Evolutionary conservation across 169 alveolate genomes (phyloP), one percentile per base, ranked within the genome.

Genomic region (Eimeria praecox): DNA sequence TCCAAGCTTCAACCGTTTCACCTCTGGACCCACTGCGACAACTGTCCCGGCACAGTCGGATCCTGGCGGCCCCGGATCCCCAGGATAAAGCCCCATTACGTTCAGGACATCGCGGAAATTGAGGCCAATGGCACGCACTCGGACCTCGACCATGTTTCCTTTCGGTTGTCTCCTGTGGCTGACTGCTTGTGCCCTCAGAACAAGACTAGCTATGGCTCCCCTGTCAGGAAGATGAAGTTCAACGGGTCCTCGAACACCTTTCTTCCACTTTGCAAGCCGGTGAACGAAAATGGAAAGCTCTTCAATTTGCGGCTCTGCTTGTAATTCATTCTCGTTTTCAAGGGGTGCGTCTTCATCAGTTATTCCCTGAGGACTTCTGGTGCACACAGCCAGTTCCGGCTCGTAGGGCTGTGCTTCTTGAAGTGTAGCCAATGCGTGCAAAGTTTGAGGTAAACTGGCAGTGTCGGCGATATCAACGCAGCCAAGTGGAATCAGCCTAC

Each of bases 11-110:
- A 90, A 38, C 66, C 38, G 54, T 33, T n/a, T 22, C 52, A 96
- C 97, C 10, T 73, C 95, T 24, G 62, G 44, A 1, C 98, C 97
- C 10, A 96, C 97, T 0, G 96, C 95, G 20, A 90, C 95, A 22
- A 96, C 98, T 10, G 94, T 96, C 2, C 97, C 97, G 2, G 97
- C 96, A 73, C 95, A 95, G 95, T 97, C 98, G 0, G 97, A 96
- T 30, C 98, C 98, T 2, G 98, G 98, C 1, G 97, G 98, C 9
- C 98, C 98, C 10, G 98, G 98, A 95, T 97, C 98, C 4, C 98
- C 98, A 1, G 98, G 98, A 52, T 96, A 97, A n/a, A 97, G 96
- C 59, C 96, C 97, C 98, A 96, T 97, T 18, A 97, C 98, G 66
- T 97, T 97, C 56, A 97, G 90, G 18, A 97, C 98, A 78, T 97